Evolutionary conservation across 1,284 basidiomycete genomes (phyloP), one percentile per base, ranked within the genome.

Genomic region (Stereum hirsutum): DNA sequence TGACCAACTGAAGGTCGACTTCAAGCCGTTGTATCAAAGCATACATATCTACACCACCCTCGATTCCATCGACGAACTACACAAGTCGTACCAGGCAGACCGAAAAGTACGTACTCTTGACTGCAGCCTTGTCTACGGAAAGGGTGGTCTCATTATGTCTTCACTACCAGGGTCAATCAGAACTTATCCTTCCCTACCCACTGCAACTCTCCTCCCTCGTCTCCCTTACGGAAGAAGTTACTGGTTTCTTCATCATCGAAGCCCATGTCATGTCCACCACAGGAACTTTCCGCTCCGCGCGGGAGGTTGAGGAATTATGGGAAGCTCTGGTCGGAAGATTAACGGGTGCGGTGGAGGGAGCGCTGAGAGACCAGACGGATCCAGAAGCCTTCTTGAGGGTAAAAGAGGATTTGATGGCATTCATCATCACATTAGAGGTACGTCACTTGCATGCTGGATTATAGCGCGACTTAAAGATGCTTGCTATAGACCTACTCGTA

Each of bases 221-320:
- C 10, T 73, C 75, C 20, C 68, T 96, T 15, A 84, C 89, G 31
- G 85, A 97, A 62, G 90, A 98, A 62, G 90, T 98, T 48, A 88
- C 94, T n/a, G 96, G 96, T 0, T 99, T 97, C 65, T 99, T 99
- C 67, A 91, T 99, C 46, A 86, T 99, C 50, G 96, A 99, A 62
- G 83, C 80, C 5, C 87, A 97, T 57, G 94, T 99, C 0, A 74
- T 98, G 5, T 78, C 85, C 52, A 92, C 91, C 0, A 91, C 92
- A 5, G 79, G 77, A 11, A 72, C 70, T 28, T 99, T 99, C 65
- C 78, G 96, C 11, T 89, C 88, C 12, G 81, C 88, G 54, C 73
- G 81, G 27, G 93, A 99, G 51, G 86, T 99, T 1, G 94, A 99
- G 52, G 92, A 96, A 52, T 74, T 99, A 5, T 99, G 96, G 95